Percentiles rank a stretch among this genome's conserved stretches.
These are phyloP conservation scores for Arachis hypogaea DNA, from an alignment of 306 rosid species.

Conservation along the genomic window DNA sequence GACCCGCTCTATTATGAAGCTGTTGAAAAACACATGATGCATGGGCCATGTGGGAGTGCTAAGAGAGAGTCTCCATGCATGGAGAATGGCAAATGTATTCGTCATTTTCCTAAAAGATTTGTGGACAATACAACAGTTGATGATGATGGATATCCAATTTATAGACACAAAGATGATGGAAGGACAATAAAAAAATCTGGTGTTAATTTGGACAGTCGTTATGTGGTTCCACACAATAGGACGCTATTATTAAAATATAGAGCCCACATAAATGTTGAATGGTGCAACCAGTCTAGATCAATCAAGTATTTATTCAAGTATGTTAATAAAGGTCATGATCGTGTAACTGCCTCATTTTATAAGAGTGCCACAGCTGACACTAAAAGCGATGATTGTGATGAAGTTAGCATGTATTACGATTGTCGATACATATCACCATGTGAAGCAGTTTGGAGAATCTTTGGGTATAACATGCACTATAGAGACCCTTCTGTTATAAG, in stretches of 20 bases:
- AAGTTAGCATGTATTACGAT: not conserved
- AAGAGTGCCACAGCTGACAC: no score
- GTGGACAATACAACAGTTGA: not conserved
- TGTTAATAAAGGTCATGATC: not conserved
- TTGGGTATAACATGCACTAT: not conserved
- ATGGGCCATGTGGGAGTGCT: no score
- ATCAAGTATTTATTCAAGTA: slow-evolving; percentile 2
- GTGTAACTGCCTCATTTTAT: not conserved
- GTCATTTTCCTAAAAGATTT: not conserved
- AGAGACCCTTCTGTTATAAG: not conserved
- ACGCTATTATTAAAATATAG: no score
- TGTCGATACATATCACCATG: not conserved
- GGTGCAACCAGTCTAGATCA: no score
- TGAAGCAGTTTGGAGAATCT: not conserved
- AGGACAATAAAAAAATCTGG: not conserved
- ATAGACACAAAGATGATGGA: not conserved
- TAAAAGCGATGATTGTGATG: no score
- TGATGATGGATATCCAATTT: not conserved
- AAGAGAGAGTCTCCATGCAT: no score
- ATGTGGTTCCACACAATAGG: not conserved
- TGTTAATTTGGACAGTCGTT: not conserved
- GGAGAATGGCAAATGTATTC: no score
- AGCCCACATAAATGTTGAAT: no score
- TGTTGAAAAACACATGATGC: no score
- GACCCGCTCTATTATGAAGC: no score